Percentiles rank a stretch among this genome's conserved stretches.
Evolutionary conservation across 176 grass and related monocot species (phyloP).

Genomic region (Lolium rigidum): DNA sequence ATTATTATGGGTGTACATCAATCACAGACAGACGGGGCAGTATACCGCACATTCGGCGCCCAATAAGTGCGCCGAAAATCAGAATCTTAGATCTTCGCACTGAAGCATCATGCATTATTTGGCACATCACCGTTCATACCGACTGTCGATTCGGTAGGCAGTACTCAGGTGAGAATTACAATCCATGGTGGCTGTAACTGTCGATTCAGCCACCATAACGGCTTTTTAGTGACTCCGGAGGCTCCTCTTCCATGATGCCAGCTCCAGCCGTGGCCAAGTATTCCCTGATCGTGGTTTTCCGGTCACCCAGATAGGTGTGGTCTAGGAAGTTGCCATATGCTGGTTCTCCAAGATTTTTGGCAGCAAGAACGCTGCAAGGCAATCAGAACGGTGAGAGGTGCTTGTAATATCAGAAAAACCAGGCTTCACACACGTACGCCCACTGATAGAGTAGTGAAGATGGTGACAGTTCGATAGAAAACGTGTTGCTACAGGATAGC

Average conservation of each 20-base stretch:
- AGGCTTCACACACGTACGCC: too few relatives aligned
- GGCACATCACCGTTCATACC: not conserved
- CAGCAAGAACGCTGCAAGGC: slow-evolving; percentile 76
- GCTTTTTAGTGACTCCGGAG: slow-evolving; percentile 62
- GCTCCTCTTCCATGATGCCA: slow-evolving; percentile 91
- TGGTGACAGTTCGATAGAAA: not conserved
- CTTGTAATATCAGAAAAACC: slow-evolving; percentile 13
- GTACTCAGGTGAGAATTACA: not conserved
- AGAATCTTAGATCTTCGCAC: not conserved
- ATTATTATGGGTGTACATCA: slow-evolving; percentile 37
- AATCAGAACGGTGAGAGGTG: slow-evolving; percentile 24
- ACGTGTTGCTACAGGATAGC: not conserved
- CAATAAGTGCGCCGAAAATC: not conserved
- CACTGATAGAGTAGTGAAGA: slow-evolving; percentile 11
- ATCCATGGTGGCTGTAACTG: not conserved
- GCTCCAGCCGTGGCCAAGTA: slow-evolving; percentile 74
- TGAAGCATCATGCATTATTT: slow-evolving; percentile 45
- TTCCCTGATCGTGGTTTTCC: slow-evolving; percentile 63
- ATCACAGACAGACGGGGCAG: not conserved
- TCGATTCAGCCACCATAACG: slow-evolving; percentile 78
- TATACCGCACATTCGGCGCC: slow-evolving; percentile 7
- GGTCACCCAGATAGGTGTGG: slow-evolving; percentile 85
- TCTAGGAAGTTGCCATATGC: slow-evolving; percentile 85
- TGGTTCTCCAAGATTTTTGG: slow-evolving; percentile 76
- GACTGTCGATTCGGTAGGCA: not conserved